Evolutionary conservation across 768 basidiomycete species (phyloP).

Genomic region (Hypsizygus marmoreus): DNA sequence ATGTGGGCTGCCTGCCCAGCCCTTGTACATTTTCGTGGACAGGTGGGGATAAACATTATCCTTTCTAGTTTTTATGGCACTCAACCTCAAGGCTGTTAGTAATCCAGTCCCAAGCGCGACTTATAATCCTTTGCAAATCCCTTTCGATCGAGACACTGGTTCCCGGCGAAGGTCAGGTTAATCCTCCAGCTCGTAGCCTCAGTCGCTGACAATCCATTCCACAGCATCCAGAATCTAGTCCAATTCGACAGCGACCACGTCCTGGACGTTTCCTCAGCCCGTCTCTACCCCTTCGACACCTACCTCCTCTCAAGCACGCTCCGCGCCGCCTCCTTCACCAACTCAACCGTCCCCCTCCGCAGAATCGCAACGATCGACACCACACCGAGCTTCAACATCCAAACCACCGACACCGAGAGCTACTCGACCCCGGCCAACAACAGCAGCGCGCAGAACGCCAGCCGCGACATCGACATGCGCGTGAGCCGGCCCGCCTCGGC

Average conservation of each 20-base stretch:
- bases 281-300: conserved; percentile 58
- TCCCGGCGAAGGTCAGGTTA: conserved; percentile 40
- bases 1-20: conserved; percentile 49
- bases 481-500: conserved; percentile 47
- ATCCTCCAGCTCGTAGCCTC: neutral
- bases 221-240: conserved; percentile 54
- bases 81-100: conserved; percentile 26
- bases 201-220: neutral
- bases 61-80: neutral
- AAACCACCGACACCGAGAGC: conserved; percentile 40
- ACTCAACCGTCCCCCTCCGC: conserved; percentile 42
- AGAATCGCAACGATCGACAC: conserved; percentile 43
- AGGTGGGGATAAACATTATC: conserved; percentile 33
- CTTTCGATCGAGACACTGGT: conserved; percentile 41
- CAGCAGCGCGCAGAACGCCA: conserved; percentile 26
- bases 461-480: conserved; percentile 48
- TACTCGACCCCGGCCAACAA: conserved; percentile 26
- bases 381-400: conserved; percentile 49
- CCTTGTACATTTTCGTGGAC: conserved; percentile 50
- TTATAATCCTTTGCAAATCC: conserved; percentile 51
- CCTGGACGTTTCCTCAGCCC: conserved; percentile 55
- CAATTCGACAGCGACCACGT: conserved; percentile 61
- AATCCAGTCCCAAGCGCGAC: conserved; percentile 34
- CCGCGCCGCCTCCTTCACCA: conserved; percentile 36
- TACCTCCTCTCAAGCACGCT: conserved; percentile 52